Evolutionary conservation across 108 stramenopile genomes (phyloP), one percentile per base, ranked within the genome.

Genomic region (Discostella stelligeroides): DNA sequence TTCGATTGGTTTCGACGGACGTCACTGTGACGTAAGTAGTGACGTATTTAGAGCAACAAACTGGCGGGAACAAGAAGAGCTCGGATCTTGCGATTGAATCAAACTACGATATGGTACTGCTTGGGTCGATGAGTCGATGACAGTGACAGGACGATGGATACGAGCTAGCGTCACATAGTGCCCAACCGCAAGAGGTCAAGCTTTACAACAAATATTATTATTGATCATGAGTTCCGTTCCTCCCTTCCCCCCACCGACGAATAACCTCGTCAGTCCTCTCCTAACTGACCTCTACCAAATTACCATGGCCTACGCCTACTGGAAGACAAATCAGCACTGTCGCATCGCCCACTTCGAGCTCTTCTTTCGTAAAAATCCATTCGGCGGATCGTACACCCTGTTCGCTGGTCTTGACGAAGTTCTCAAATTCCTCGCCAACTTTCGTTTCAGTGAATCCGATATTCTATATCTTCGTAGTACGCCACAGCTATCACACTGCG

Each of bases 271-370:
- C 8, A 81, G 78, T 9, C 94, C 97, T 0, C 65, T 99, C 51
- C 80, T 99, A 50, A 99, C 98, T 38, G 98, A 99, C 75, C 84
- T 98, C 76, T 99, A 99, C 74, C 99, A 99, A 76, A 70, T 99
- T 12, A 96, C 97, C 11, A 99, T 99, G 99, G 82, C 91, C 13
- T 99, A 98, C 70, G 96, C 97, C 12, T 97, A 98, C 74, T 99
- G 98, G 98, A 95, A 85, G 53, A 89, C 84, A 14, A 81, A 83
- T 34, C 86, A 95, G 18, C 92, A 94, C 68, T 28, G 91, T 5
- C 92, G 96, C 25, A 57, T 34, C 0, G 83, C 92, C 1, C 85
- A 90, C 67, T 97, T 97, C 70, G 96, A 97, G 55, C 66, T 98
- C 0, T 99, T 98, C 86, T 99, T 98, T 80, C 93, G 99, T 23